phyloP scores from a whole-genome alignment of 2,329 filamentous ascomycete genomes.

The Talaromyces albobiverticillius region DNA sequence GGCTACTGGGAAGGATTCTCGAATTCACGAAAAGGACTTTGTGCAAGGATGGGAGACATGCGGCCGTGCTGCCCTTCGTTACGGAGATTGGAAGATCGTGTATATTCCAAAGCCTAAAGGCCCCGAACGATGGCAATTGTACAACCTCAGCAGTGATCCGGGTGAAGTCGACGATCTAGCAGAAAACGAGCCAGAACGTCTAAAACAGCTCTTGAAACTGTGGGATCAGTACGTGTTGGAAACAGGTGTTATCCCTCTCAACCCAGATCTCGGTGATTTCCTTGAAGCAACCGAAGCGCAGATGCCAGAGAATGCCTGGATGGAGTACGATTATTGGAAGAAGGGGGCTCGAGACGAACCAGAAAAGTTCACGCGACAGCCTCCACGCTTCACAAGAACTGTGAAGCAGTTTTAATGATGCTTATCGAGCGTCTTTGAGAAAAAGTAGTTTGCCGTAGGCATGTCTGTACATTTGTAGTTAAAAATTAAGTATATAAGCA shows the following conservation, averaged over 20 bases:
- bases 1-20: slow-evolving; percentile 30
- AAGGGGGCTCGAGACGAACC: slow-evolving; percentile 50
- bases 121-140: slow-evolving; percentile 57
- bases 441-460: too few species aligned
- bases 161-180: slow-evolving; percentile 51
- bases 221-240: slow-evolving; percentile 61
- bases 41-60: slow-evolving; percentile 58
- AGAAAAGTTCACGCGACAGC: slow-evolving; percentile 41
- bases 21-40: slow-evolving; percentile 52
- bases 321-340: slow-evolving; percentile 65
- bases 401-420: slow-evolving; percentile 31
- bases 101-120: slow-evolving; percentile 58
- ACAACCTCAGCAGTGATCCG: slow-evolving; percentile 51
- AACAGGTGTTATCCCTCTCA: slow-evolving; percentile 58
- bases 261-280: slow-evolving; percentile 57
- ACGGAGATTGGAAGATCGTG: slow-evolving; percentile 57
- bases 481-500: background rate
- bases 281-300: slow-evolving; percentile 61
- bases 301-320: slow-evolving; percentile 65
- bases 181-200: slow-evolving; percentile 39
- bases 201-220: slow-evolving; percentile 50
- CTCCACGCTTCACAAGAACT: slow-evolving; percentile 32
- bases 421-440: background rate
- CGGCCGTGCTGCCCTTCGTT: slow-evolving; percentile 53
- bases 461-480: background rate